Conservation (phyloP, 1,284 basidiomycete species). For the Neolentinus lepideus region DNA sequence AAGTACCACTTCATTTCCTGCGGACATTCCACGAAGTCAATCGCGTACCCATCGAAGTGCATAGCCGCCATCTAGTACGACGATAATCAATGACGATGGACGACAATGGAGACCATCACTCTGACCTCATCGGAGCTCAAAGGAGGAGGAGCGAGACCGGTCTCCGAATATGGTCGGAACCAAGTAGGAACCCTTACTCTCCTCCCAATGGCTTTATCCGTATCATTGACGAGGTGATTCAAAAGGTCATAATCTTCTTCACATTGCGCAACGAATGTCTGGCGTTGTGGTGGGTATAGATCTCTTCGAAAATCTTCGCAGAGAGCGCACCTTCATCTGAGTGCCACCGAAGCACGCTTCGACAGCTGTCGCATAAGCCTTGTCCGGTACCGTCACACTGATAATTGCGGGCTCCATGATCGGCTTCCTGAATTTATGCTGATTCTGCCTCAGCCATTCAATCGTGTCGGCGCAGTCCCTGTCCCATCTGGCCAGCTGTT, state of each 20-base stretch:
- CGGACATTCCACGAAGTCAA: constrained; percentile 71
- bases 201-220: constrained; percentile 41
- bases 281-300: not conserved
- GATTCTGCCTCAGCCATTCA: constrained; percentile 71
- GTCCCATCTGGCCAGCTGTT: constrained; percentile 44
- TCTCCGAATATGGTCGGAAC: constrained; percentile 40
- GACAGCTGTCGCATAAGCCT: constrained; percentile 57
- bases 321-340: constrained; percentile 52
- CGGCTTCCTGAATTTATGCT: constrained; percentile 63
- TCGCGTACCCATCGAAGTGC: constrained; percentile 80
- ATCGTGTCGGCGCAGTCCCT: constrained; percentile 60
- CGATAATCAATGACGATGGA: constrained; percentile 5
- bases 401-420: constrained; percentile 85
- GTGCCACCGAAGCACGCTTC: constrained; percentile 64
- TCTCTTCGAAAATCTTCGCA: not conserved
- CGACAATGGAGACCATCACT: not conserved
- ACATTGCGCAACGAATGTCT: constrained; percentile 87
- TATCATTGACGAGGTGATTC: constrained; percentile 62
- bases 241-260: constrained; percentile 77
- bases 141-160: constrained; percentile 37
- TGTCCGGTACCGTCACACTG: constrained; percentile 66
- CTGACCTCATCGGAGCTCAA: constrained; percentile 50
- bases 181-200: constrained; percentile 55
- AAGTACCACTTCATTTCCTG: constrained; percentile 62
- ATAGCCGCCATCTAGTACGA: constrained; percentile 44